These are phyloP conservation scores for Nicotiana rustica DNA, from an alignment of 305 asterid genomes.

Conservation along the genomic window DNA sequence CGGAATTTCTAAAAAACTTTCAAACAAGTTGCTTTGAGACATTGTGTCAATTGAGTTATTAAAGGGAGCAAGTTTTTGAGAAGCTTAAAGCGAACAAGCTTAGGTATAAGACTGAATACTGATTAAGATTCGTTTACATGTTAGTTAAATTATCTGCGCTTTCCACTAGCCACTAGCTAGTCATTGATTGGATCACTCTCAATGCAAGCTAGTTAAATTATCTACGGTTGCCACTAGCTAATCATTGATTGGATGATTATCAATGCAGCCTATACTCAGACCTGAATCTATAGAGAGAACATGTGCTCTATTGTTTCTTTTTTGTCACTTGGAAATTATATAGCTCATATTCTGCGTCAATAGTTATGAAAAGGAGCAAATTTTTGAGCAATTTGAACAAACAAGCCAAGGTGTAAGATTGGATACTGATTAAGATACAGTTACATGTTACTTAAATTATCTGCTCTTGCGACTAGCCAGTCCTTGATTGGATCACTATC, in stretches of 20 bases:
- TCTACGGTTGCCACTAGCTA: too few relatives aligned
- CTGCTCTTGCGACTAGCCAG: background rate
- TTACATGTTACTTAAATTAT: background rate
- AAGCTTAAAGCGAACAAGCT: background rate
- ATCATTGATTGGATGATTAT: too few relatives aligned
- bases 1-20: background rate
- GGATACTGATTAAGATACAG: background rate
- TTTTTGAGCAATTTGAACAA: background rate
- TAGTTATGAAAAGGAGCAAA: background rate
- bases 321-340: too few relatives aligned
- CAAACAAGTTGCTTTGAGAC: background rate
- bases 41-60: background rate
- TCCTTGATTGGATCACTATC: background rate
- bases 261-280: constrained; percentile 6
- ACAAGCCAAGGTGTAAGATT: background rate
- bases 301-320: background rate
- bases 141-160: too few relatives aligned
- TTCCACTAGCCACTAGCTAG: background rate
- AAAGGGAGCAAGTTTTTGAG: background rate
- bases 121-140: too few relatives aligned
- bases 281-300: constrained; percentile 23
- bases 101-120: background rate
- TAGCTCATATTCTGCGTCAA: too few relatives aligned
- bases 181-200: background rate
- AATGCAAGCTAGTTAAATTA: too few relatives aligned